Base-by-base conservation (phyloP, 2,329 filamentous ascomycete genomes). In the Trichoderma sp. region DNA sequence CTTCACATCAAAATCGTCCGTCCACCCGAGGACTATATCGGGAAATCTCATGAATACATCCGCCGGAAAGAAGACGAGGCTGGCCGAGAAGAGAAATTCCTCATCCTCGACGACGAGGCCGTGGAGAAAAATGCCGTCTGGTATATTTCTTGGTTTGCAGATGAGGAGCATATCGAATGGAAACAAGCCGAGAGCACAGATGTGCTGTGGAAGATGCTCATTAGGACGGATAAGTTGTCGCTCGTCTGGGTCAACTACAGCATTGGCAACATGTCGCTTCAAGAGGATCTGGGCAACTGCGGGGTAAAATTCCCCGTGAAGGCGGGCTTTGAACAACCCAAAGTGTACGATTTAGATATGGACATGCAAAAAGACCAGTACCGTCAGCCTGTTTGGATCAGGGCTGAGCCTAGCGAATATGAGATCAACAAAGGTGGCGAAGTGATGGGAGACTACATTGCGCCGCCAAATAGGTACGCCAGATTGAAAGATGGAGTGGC, bases 151-250 rank as follows among this genome's bases (percentile, higher is more conserved):
- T 24, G 31, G 1, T 80, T 80, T 60, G 78, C 78, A 1, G 50
- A 60, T n/a, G 63, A 77, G 4, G 75, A 78, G 18, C 5, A 33
- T 2, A 3, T 63, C 8, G 3, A 41, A 0, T 64, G 76, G 75
- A 11, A 56, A 2, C 35, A 63, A 8, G 79, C 76, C 1, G 76
- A 76, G 63, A 78, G 75, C 33, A 78, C 77, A 4, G 31, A 59
- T 2, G 79, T 80, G n/a, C 63, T 80, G 1, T 77, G 77, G 78
- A 68, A 79, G 53, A 79, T 80, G 18, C 76, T 78, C 16, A 59
- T 79, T 18, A 77, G 77, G 69, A 77, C 77, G 4, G 78, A 79
- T 6, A 75, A 63, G 12, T 73, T 81, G 29, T 35, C 79, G 4
- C 11, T 77, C 27, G 74, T 69, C 4, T 77, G 59, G 21, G 75